These are phyloP conservation scores for Hanseniaspora meyeri DNA, from an alignment of 805 yeast genomes.

Conservation along the genomic window DNA sequence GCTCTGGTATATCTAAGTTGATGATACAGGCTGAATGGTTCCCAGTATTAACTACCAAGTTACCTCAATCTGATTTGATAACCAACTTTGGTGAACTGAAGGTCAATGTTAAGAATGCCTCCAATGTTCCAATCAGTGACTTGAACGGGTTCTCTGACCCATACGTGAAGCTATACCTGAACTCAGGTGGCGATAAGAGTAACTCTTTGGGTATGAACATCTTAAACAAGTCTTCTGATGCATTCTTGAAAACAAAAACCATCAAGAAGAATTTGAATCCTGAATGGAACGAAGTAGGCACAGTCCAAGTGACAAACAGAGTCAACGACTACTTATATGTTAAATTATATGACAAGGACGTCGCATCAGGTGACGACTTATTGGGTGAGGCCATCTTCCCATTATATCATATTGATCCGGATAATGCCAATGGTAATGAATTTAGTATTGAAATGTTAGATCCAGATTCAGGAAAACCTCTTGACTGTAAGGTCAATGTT, in stretches of 20 bases:
- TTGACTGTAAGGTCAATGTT: constrained; percentile 51
- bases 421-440: constrained; percentile 33
- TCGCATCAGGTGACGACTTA: constrained; percentile 75
- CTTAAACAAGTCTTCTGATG: constrained; percentile 37
- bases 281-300: constrained; percentile 65
- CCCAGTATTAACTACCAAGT: constrained; percentile 47
- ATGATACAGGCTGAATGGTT: constrained; percentile 61
- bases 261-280: constrained; percentile 83
- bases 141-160: constrained; percentile 91
- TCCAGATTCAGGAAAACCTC: constrained; percentile 31
- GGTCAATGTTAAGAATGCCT: constrained; percentile 51
- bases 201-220: constrained; percentile 20
- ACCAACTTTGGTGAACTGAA: constrained; percentile 61
- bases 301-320: constrained; percentile 47
- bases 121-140: constrained; percentile 71
- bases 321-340: constrained; percentile 46
- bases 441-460: constrained; percentile 38
- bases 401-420: constrained; percentile 50
- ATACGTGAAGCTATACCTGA: constrained; percentile 54
- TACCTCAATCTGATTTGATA: constrained; percentile 66
- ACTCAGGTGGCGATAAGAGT: constrained; percentile 35
- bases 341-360: constrained; percentile 79
- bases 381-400: constrained; percentile 55
- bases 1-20: constrained; percentile 41
- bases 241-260: constrained; percentile 61